Conservation (phyloP, 1,284 basidiomycete species). For the Tremellales sp. region DNA sequence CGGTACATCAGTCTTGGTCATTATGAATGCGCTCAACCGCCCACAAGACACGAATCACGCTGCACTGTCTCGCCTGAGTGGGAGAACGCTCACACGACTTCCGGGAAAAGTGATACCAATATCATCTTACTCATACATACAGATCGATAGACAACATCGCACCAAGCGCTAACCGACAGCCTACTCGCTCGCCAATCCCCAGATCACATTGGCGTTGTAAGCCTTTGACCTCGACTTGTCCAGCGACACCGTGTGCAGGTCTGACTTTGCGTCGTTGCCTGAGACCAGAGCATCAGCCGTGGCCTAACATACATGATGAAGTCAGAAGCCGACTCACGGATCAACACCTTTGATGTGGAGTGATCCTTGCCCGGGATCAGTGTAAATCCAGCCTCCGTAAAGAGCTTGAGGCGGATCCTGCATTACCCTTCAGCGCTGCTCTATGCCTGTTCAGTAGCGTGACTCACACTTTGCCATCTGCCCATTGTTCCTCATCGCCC, state of each 20-base stretch:
- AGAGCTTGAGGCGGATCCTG: constrained; percentile 37
- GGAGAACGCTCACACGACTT: too few species aligned
- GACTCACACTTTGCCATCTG: constrained; percentile 34
- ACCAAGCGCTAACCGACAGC: background rate
- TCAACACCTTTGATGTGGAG: constrained; percentile 26
- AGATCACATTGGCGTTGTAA: constrained; percentile 38
- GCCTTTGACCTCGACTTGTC: constrained; percentile 28
- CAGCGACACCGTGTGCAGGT: constrained; percentile 33
- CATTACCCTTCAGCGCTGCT: background rate
- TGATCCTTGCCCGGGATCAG: constrained; percentile 20
- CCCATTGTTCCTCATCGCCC: constrained; percentile 25
- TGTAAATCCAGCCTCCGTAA: constrained; percentile 35
- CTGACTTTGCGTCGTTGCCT: constrained; percentile 41
- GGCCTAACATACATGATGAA: background rate
- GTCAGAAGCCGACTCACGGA: constrained; percentile 25
- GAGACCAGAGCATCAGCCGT: background rate
- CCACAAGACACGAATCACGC: background rate
- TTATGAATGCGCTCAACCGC: constrained; percentile 10
- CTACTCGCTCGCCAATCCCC: constrained; percentile 38
- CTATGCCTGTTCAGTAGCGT: background rate
- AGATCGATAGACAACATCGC: background rate
- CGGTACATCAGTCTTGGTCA: constrained; percentile 4
- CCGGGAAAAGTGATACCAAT: too few species aligned
- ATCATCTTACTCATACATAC: too few species aligned
- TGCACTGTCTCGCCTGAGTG: background rate